These are phyloP conservation scores for Rauvolfia tetraphylla DNA, from an alignment of 257 asterid species.

Conservation along the genomic window DNA sequence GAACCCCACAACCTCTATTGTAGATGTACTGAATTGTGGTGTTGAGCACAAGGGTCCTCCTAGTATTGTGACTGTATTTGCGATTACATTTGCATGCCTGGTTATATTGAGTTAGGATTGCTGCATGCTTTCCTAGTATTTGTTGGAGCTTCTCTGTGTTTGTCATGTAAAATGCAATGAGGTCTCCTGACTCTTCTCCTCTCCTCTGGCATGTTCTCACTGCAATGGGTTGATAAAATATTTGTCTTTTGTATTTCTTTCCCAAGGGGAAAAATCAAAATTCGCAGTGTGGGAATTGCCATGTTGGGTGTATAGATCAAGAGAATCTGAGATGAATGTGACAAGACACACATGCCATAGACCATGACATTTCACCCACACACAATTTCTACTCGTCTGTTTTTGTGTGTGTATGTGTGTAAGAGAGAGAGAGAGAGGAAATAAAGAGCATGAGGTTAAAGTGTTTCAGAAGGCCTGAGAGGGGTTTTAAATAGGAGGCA, in stretches of 20 bases:
- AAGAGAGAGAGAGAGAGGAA: slow-evolving; percentile 5
- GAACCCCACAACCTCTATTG: slow-evolving; percentile 5
- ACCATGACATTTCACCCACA: slow-evolving; percentile 25
- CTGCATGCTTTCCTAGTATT: slow-evolving; percentile 6
- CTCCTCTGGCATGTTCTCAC: not conserved
- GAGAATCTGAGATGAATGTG: slow-evolving; percentile 39
- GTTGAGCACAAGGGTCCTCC: not conserved
- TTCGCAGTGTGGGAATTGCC: slow-evolving; percentile 13
- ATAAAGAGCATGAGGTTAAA: slow-evolving; percentile 16
- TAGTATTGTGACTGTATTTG: not conserved
- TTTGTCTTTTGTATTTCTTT: not conserved
- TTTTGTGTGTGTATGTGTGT: not conserved
- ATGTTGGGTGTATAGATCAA: slow-evolving; percentile 22
- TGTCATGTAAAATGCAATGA: slow-evolving; percentile 20
- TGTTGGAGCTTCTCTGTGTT: slow-evolving; percentile 18
- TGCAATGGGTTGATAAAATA: not conserved
- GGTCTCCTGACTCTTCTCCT: not conserved
- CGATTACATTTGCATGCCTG: slow-evolving; percentile 1
- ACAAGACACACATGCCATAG: slow-evolving; percentile 43
- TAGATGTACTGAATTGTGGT: not conserved
- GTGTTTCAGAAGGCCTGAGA: slow-evolving; percentile 11
- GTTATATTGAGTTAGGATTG: slow-evolving; percentile 1
- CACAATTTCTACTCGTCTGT: not conserved
- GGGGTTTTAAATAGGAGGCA: slow-evolving; percentile 14
- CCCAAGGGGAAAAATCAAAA: slow-evolving; percentile 19